Base-by-base conservation (phyloP, 352 stramenopile species). In the Peronospora belbahrii region DNA sequence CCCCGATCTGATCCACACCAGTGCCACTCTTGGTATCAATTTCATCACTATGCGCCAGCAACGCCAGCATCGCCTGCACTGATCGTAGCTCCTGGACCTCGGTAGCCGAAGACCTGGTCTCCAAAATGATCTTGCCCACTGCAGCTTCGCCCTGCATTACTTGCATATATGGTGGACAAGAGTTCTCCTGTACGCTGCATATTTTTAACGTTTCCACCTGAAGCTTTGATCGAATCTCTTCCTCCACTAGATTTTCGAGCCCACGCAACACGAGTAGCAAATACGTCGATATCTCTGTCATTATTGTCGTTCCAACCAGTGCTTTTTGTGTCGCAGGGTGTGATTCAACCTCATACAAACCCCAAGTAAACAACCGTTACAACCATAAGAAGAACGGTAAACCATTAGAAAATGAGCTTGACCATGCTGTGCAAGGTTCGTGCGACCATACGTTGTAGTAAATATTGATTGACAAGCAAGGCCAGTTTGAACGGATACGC, bases 231-330 rank as follows among this genome's bases (percentile, higher is more conserved):
- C 65, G 72, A 49, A 91, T 87, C 51, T 91, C 79, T 44, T 75
- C 39, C 27, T 83, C 60, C 6, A 64, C 76, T 7, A 91, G 54
- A 33, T 70, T 71, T 62, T 91, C 79, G 18, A 91, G 70, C 0
- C 79, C 76, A 40, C 79, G 74, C 55, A 91, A 67, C 48, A 82
- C 76, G 14, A 91, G 72, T 52, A 91, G 54, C 60, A 91, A 56
- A 41, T 91, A 91, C 37, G 70, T 48, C 38, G 37, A 46, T 33
- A 41, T 50, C 3, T 58, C 56, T 17, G 38, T 43, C 52, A 40
- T 49, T 35, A 8, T 39, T 30, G 17, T 35, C 14, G 11, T 48
- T 31, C 31, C 44, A 24, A 32, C 51, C 51, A 59, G 17, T 42
- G 18, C 28, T 38, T 56, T 47, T 48, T n/a, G 19, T 22, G 7